Evolutionary conservation across 208 protist species (phyloP).

Genomic region (Leishmania aethiopica): DNA sequence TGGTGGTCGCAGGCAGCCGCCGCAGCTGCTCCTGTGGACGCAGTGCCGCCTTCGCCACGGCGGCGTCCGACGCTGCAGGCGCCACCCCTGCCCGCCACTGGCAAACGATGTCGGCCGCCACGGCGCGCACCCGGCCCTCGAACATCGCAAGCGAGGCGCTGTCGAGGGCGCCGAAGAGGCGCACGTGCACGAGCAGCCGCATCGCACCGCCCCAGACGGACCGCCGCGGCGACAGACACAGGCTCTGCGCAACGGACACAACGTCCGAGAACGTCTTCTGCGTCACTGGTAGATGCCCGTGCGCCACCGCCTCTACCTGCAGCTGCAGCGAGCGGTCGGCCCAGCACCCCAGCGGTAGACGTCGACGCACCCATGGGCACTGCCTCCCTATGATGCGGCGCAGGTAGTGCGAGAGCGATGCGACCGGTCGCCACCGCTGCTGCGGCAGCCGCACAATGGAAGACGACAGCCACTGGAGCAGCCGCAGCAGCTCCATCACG

Average conservation of each 20-base stretch:
- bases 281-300: constrained; percentile 20
- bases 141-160: constrained; percentile 7
- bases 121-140: constrained; percentile 10
- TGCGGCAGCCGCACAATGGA: constrained; percentile 5
- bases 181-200: constrained; percentile 11
- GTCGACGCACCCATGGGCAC: constrained; percentile 16
- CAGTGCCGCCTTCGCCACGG: background rate
- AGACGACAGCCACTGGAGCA: constrained; percentile 15
- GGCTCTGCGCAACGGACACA: constrained; percentile 17
- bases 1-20: background rate
- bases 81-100: constrained; percentile 2
- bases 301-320: constrained; percentile 26
- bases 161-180: constrained; percentile 12
- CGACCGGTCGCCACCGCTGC: background rate
- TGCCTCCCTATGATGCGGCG: background rate
- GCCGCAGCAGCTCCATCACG: background rate
- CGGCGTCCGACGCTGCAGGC: background rate
- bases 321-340: constrained; percentile 18
- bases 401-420: constrained; percentile 9
- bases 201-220: constrained; percentile 6
- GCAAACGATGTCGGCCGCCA: constrained; percentile 3
- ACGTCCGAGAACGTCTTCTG: constrained; percentile 17
- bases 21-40: background rate
- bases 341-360: constrained; percentile 22
- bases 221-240: constrained; percentile 20